These are phyloP conservation scores for Erodium chrysanthum DNA, from an alignment of 441 rosid species.

Conservation along the genomic window DNA sequence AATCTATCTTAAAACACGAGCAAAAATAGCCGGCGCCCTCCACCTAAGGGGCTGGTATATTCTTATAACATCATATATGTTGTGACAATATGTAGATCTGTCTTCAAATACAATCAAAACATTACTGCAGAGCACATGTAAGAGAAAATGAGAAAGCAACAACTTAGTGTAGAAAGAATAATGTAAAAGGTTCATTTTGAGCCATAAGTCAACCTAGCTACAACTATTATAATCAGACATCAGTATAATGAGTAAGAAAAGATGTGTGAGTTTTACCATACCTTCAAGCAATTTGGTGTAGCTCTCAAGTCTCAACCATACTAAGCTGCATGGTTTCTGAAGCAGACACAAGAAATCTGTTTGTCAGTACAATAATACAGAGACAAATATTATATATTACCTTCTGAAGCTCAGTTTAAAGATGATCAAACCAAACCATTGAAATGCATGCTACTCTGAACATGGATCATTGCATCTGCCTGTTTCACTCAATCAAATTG, in stretches of 20 bases:
- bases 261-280: not conserved
- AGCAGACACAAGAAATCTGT: not conserved
- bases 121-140: constrained; percentile 2
- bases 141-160: not conserved
- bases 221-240: not conserved
- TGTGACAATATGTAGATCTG: not conserved
- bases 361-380: not conserved
- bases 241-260: not conserved
- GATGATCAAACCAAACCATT: too few relatives aligned
- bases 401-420: not conserved
- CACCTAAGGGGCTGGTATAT: not conserved
- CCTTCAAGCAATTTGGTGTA: not conserved
- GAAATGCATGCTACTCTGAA: not conserved
- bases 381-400: not conserved
- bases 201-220: not conserved
- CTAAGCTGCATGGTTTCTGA: not conserved
- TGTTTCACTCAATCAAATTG: not conserved
- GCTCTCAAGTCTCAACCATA: not conserved
- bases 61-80: not conserved
- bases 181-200: not conserved
- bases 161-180: not conserved
- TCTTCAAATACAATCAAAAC: not conserved
- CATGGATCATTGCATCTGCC: not conserved
- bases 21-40: not conserved
- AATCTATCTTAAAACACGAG: not conserved